These are phyloP conservation scores for Lineolata rhizophorae DNA, from an alignment of 495 filamentous ascomycete genomes.

Conservation along the genomic window DNA sequence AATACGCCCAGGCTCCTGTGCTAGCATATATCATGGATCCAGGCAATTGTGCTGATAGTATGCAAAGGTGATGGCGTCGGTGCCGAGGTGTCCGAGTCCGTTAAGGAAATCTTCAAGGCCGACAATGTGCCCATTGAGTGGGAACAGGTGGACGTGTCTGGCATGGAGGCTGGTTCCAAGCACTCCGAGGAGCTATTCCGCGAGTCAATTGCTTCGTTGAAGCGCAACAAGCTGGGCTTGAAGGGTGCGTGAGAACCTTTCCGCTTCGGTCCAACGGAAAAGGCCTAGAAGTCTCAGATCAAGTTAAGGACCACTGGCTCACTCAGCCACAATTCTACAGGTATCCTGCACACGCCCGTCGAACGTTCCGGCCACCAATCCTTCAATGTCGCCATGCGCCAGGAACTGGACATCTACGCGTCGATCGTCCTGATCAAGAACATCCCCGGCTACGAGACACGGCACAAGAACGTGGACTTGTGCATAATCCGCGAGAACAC, in stretches of 20 bases:
- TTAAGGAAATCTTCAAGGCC: slow-evolving; percentile 98
- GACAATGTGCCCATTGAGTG: slow-evolving; percentile 97
- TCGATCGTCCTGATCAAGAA: slow-evolving; percentile 97
- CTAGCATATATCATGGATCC: neutral
- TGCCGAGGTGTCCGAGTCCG: slow-evolving; percentile 90
- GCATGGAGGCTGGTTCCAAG: slow-evolving; percentile 67
- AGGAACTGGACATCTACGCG: slow-evolving; percentile 98
- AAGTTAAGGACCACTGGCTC: too few relatives aligned
- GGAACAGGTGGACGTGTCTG: slow-evolving; percentile 95
- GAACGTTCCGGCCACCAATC: slow-evolving; percentile 94
- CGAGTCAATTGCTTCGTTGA: slow-evolving; percentile 82
- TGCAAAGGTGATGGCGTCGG: slow-evolving; percentile 97
- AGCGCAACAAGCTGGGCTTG: slow-evolving; percentile 92
- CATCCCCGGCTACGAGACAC: slow-evolving; percentile 92
- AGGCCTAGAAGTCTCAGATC: too few relatives aligned
- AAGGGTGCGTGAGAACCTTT: slow-evolving; percentile 39
- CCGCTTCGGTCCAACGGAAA: neutral
- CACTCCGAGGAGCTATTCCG: slow-evolving; percentile 87
- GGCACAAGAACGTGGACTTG: slow-evolving; percentile 88
- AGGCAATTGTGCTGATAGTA: neutral
- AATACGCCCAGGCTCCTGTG: neutral
- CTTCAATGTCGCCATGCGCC: slow-evolving; percentile 96
- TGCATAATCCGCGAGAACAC: slow-evolving; percentile 99
- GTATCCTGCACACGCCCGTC: slow-evolving; percentile 90
- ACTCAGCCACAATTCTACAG: slow-evolving; percentile 15